phyloP scores from a whole-genome alignment of 257 asterid species.

The Prunella vulgaris region DNA sequence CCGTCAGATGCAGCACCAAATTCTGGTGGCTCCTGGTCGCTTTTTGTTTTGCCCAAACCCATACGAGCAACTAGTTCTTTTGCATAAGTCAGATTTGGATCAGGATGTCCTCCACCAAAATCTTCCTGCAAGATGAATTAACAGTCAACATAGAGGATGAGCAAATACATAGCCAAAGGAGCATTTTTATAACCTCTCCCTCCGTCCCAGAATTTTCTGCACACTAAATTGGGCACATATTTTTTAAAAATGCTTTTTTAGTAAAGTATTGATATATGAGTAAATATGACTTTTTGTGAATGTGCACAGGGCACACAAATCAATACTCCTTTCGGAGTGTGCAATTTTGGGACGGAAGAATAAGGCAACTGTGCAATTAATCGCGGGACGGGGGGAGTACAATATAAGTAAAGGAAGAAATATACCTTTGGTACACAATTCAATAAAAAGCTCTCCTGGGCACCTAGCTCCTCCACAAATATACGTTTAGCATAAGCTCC shows the following conservation, averaged over 20 bases:
- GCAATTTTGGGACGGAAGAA: no score
- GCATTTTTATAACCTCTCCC: background rate
- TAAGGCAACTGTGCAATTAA: no score
- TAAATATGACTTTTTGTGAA: no score
- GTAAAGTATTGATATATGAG: no score
- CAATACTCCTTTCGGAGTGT: no score
- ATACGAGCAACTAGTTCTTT: conserved; percentile 92
- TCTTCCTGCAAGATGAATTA: conserved; percentile 71
- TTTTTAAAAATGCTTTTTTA: no score
- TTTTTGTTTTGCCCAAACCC: conserved; percentile 74
- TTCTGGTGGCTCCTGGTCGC: conserved; percentile 83
- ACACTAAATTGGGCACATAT: no score
- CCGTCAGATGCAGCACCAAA: conserved; percentile 99
- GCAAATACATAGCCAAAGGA: background rate
- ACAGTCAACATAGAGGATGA: conserved; percentile 7
- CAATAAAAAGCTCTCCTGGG: conserved; percentile 71
- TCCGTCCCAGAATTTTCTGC: no score
- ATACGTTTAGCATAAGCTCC: conserved; percentile 92
- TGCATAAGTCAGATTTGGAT: conserved; percentile 97
- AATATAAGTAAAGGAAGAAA: background rate
- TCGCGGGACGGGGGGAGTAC: no score
- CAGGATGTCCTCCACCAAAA: conserved; percentile 99
- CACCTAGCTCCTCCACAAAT: conserved; percentile 93
- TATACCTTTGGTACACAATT: conserved; percentile 91
- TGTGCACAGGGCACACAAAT: no score